Evolutionary conservation across 768 basidiomycete genomes (phyloP).

Genomic region (Polyporus arcularius): DNA sequence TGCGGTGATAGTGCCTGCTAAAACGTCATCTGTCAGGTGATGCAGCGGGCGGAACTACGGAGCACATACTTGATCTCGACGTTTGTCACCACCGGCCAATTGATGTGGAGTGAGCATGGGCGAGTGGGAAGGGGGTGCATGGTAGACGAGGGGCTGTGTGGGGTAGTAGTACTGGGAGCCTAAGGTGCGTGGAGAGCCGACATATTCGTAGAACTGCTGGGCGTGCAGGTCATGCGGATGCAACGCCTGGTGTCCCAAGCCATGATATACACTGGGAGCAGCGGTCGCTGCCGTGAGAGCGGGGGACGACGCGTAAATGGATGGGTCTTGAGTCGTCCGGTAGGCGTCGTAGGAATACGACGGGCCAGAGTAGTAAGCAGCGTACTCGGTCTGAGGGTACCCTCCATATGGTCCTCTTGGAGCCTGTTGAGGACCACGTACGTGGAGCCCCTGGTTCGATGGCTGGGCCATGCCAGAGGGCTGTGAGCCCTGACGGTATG

Average conservation of each 20-base stretch:
- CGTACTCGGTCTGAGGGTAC: slow-evolving; percentile 60
- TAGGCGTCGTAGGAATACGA: slow-evolving; percentile 52
- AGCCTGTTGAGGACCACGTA: slow-evolving; percentile 46
- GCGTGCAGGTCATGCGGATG: slow-evolving; percentile 48
- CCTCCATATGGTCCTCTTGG: slow-evolving; percentile 48
- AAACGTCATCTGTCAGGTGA: slow-evolving; percentile 40
- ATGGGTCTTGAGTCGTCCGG: slow-evolving; percentile 48
- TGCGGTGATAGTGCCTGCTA: slow-evolving; percentile 41
- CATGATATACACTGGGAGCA: slow-evolving; percentile 51
- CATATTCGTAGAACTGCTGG: slow-evolving; percentile 65
- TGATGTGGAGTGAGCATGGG: slow-evolving; percentile 54
- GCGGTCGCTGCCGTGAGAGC: slow-evolving; percentile 44
- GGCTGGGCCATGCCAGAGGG: slow-evolving; percentile 32
- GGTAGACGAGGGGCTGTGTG: slow-evolving; percentile 60
- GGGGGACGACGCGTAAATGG: slow-evolving; percentile 50
- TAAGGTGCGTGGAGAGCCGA: slow-evolving; percentile 45
- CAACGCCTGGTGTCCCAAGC: slow-evolving; percentile 41
- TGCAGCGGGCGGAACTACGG: slow-evolving; percentile 32
- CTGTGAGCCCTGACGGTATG: slow-evolving; percentile 39
- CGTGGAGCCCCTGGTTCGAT: slow-evolving; percentile 33
- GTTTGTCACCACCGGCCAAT: slow-evolving; percentile 53
- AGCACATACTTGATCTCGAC: slow-evolving; percentile 50
- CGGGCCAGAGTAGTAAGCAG: slow-evolving; percentile 56
- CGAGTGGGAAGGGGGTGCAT: slow-evolving; percentile 51
- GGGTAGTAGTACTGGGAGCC: slow-evolving; percentile 64